Base-by-base conservation (phyloP, 73 alveolate genomes). In the Paramecium sexaurelia region DNA sequence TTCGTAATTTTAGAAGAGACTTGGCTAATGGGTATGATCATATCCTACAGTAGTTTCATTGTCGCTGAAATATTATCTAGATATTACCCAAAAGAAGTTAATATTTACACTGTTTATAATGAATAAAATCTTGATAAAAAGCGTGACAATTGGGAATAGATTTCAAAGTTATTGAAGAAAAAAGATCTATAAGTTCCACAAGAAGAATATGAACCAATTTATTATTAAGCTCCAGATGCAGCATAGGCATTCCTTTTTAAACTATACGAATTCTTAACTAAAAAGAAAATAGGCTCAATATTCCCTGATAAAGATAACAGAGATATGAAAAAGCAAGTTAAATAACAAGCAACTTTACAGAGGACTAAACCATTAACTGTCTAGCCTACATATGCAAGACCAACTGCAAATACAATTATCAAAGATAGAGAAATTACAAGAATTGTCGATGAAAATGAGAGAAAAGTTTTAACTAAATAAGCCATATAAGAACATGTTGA, bases 131-230 rank as follows among this genome's bases (percentile, higher is more conserved):
- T 88, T 4, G 89, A 88, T 26, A 88, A 56, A 43, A 88, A 82
- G 55, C 75, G 90, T 22, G 94, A 88, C 45, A 88, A 88, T 47
- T 88, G 94, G 94, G 94, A 88, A 88, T 41, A 41, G 51, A 88
- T 88, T 20, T 19, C 91, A 32, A 88, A 88, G 73, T 40, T 88
- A 41, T 84, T 88, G 45, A 43, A 68, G 22, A 88, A 88, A 33
- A 88, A 88, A 37, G 83, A 71, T 4, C 73, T 88, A 40, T 20
- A 37, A 41, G 73, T 88, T 39, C 47, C 94, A 13, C 24, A 22
- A 55, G 90, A 88, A 88, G 94, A 88, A 55, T 88, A 88, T 88
- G 94, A 88, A 88, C 94, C 94, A 9, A 88, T 88, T 9, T 88
- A 37, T 55, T 33, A 41, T 20, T 47, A 88, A 88, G 94, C 94